Conservation (phyloP, 208 protist genomes). For the Trypanosoma platydactyli region DNA sequence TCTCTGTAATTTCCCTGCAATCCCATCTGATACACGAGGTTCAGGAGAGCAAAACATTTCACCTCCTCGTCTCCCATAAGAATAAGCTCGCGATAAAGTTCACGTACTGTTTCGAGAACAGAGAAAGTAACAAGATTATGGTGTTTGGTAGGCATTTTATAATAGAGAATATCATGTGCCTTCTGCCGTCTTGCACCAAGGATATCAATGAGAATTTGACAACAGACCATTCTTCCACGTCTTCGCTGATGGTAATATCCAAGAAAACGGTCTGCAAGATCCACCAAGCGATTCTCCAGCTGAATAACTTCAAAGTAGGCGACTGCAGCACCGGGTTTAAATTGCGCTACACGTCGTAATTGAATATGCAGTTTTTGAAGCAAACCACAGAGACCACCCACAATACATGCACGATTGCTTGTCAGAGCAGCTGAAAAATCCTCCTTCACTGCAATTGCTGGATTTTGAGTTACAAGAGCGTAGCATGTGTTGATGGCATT, state of each 20-base stretch:
- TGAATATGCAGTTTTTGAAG: constrained; percentile 52
- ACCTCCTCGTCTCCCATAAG: constrained; percentile 34
- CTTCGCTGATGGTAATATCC: constrained; percentile 57
- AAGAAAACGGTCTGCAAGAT: constrained; percentile 54
- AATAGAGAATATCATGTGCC: constrained; percentile 71
- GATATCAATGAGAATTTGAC: constrained; percentile 61
- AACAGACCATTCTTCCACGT: constrained; percentile 43
- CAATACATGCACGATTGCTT: constrained; percentile 40
- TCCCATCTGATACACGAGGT: constrained; percentile 80
- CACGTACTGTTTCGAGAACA: constrained; percentile 57
- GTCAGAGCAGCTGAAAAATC: constrained; percentile 29
- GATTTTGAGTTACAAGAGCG: constrained; percentile 39
- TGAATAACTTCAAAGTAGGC: constrained; percentile 62
- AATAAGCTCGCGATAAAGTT: constrained; percentile 48
- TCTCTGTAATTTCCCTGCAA: constrained; percentile 70
- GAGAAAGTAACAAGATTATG: constrained; percentile 49
- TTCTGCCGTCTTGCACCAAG: constrained; percentile 64
- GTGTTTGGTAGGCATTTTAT: constrained; percentile 21
- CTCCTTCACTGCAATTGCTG: constrained; percentile 44
- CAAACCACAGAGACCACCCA: constrained; percentile 49
- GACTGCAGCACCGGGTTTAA: constrained; percentile 33
- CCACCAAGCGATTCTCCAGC: constrained; percentile 70
- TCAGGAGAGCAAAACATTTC: constrained; percentile 45
- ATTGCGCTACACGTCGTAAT: constrained; percentile 58
- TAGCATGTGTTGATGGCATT: constrained; percentile 38